Percentiles rank a stretch among this genome's conserved stretches.
phyloP scores from a whole-genome alignment of 169 alveolate genomes.

The Plasmodium vinckei region DNA sequence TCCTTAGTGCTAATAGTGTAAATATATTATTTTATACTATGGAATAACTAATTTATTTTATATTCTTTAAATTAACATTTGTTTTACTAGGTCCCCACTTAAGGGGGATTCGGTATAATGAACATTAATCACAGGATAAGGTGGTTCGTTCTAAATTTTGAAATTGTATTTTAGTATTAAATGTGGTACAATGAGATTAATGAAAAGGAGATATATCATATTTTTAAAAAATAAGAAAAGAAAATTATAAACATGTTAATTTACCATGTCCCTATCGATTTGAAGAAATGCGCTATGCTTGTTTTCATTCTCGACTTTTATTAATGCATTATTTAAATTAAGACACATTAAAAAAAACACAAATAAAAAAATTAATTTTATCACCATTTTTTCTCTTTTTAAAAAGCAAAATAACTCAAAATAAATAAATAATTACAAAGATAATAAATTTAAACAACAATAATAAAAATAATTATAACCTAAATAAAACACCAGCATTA shows the following conservation, averaged over 20 bases:
- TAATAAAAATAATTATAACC: too few relatives aligned
- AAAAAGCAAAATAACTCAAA: too few relatives aligned
- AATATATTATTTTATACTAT: too few relatives aligned
- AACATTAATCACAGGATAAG: slow-evolving; percentile 56
- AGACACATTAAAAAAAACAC: slow-evolving; percentile 18
- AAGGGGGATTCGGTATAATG: slow-evolving; percentile 46
- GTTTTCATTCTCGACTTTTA: slow-evolving; percentile 8
- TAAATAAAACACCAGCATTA: too few relatives aligned
- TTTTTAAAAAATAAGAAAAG: not conserved
- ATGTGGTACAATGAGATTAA: not conserved
- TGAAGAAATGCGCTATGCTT: slow-evolving; percentile 27
- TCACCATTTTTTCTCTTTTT: slow-evolving; percentile 37
- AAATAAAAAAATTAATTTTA: slow-evolving; percentile 20
- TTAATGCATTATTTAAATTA: slow-evolving; percentile 13
- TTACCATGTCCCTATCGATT: slow-evolving; percentile 74
- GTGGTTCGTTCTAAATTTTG: slow-evolving; percentile 61
- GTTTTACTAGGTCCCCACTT: slow-evolving; percentile 45
- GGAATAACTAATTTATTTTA: too few relatives aligned
- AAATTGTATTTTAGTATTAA: not conserved
- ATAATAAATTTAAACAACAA: too few relatives aligned
- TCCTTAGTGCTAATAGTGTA: not conserved
- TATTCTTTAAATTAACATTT: slow-evolving; percentile 45
- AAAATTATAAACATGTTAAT: slow-evolving; percentile 9
- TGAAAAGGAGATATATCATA: not conserved
- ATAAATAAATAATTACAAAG: too few relatives aligned